Percentiles rank a stretch among this genome's conserved stretches.
These are phyloP conservation scores for Curvularia sp. DNA, from an alignment of 2,329 filamentous ascomycete species.

Conservation along the genomic window DNA sequence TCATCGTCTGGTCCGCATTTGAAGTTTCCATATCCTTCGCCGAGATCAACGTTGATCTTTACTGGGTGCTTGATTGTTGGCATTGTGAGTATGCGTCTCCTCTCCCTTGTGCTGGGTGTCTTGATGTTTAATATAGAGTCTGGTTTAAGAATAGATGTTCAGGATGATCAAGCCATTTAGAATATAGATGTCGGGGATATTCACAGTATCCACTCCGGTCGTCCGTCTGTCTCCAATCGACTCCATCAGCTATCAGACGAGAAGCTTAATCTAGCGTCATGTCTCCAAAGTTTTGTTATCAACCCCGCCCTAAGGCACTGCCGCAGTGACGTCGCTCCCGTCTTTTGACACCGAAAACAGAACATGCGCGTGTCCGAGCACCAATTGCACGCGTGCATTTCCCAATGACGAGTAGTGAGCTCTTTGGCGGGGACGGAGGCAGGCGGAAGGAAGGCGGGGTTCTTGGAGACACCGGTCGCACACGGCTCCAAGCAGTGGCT, in stretches of 20 bases:
- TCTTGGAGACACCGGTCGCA: neutral
- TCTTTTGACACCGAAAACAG: neutral
- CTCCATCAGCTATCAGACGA: constrained; percentile 9
- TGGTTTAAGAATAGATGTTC: neutral
- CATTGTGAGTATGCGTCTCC: constrained; percentile 46
- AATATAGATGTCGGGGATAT: neutral
- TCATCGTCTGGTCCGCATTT: constrained; percentile 65
- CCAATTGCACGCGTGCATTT: constrained; percentile 15
- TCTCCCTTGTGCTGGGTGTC: neutral
- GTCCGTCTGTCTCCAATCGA: neutral
- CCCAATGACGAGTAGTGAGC: constrained; percentile 8
- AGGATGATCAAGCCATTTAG: neutral
- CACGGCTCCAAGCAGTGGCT: neutral
- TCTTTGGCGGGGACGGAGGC: constrained; percentile 8
- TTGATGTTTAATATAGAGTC: neutral
- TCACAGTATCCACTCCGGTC: neutral
- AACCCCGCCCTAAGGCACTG: constrained; percentile 21
- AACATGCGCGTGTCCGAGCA: constrained; percentile 7
- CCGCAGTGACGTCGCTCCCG: constrained; percentile 23
- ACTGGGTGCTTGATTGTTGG: constrained; percentile 60
- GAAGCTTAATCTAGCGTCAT: constrained; percentile 20
- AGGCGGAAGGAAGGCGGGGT: constrained; percentile 16
- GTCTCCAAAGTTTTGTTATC: constrained; percentile 17
- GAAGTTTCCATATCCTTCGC: constrained; percentile 62
- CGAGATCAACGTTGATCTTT: constrained; percentile 63